These are phyloP conservation scores for Colletotrichum aenigma DNA, from an alignment of 2,329 filamentous ascomycete genomes.

Conservation along the genomic window DNA sequence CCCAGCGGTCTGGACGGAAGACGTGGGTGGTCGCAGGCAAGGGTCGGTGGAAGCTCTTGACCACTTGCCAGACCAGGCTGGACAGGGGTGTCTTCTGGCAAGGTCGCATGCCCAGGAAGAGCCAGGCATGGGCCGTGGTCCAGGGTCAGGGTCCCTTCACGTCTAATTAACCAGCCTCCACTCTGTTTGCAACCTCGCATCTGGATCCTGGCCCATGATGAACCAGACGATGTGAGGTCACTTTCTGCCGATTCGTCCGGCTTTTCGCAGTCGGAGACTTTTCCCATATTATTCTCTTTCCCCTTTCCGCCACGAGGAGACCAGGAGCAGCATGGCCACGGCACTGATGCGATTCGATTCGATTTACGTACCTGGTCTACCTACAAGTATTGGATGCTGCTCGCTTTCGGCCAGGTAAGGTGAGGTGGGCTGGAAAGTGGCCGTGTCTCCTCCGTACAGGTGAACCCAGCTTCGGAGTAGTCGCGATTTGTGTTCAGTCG, in stretches of 20 bases:
- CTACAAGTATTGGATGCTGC: not conserved
- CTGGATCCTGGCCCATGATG: not conserved
- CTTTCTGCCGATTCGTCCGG: constrained; percentile 18
- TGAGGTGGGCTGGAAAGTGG: not conserved
- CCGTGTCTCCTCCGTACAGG: not conserved
- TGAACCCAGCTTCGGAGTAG: not conserved
- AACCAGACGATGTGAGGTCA: not conserved
- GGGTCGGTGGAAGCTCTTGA: not conserved
- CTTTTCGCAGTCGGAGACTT: constrained; percentile 7
- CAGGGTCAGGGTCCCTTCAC: not conserved
- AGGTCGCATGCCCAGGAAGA: not conserved
- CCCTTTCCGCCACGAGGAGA: not conserved
- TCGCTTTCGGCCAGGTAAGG: not conserved
- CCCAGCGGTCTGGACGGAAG: not conserved
- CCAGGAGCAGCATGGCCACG: not conserved
- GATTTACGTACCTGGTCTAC: not conserved
- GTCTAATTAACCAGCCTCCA: constrained; percentile 17
- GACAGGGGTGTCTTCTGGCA: not conserved
- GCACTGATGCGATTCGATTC: not conserved
- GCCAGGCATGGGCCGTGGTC: not conserved
- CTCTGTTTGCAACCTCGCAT: constrained; percentile 9
- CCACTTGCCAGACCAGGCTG: not conserved
- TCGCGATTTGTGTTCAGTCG: not conserved
- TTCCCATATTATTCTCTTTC: not conserved
- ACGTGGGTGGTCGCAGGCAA: not conserved